Percentiles rank a stretch among this genome's conserved stretches.
These are phyloP conservation scores for Mollisia scopiformis DNA, from an alignment of 2,329 filamentous ascomycete species.

Conservation along the genomic window DNA sequence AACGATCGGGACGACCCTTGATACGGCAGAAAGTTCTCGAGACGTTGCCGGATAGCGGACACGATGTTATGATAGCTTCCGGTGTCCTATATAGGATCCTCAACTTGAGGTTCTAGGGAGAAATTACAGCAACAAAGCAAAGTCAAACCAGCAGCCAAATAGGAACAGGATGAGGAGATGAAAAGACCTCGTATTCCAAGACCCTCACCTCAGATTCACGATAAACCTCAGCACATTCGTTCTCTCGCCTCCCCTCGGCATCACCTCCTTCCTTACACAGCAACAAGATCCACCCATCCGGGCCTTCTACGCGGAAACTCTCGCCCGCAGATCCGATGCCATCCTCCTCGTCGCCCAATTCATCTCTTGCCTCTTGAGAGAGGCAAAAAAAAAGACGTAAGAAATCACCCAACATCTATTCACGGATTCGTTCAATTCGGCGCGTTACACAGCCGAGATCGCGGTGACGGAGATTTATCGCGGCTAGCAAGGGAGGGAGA, in stretches of 20 bases:
- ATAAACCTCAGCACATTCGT: neutral
- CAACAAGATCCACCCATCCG: neutral
- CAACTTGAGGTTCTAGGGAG: neutral
- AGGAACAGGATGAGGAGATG: neutral
- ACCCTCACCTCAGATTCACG: neutral
- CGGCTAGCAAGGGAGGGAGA: neutral
- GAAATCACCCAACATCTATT: conserved; percentile 4
- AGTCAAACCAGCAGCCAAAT: neutral
- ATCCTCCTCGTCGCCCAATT: conserved; percentile 5
- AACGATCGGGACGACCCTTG: conserved; percentile 5
- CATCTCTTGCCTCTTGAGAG: neutral
- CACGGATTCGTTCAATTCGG: neutral
- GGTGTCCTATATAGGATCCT: neutral
- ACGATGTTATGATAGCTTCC: neutral
- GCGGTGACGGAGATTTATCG: neutral
- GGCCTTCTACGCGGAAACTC: neutral
- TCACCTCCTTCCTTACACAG: neutral
- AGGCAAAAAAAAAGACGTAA: conserved; percentile 1
- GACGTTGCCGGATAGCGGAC: neutral
- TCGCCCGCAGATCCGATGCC: neutral
- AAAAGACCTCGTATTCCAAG: neutral
- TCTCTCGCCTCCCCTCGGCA: conserved; percentile 1
- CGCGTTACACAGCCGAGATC: neutral
- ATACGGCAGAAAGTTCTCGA: neutral
- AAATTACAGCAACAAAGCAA: neutral